Base-by-base conservation (phyloP, 768 basidiomycete species). In the Boletellus ananas region DNA sequence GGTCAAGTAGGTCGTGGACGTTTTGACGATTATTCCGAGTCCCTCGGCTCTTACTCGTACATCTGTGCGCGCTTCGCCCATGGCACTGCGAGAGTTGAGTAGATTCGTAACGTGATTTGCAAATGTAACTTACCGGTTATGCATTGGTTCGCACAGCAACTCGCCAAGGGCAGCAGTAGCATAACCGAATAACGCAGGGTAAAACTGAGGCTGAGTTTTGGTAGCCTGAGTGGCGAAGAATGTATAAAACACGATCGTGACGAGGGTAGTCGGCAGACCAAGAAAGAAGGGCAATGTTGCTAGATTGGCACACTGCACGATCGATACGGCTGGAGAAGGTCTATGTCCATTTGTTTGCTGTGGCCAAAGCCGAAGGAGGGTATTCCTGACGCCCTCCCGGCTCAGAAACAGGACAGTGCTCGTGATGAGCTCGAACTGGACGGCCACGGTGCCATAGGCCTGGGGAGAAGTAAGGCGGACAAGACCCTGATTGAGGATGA, bases 401-500 rank as follows among this genome's bases (percentile, higher is more conserved):
- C 87, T 85, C 8, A 98, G 75, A 67, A 98, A 97, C 38, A 98
- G 75, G 59, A 94, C 89, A 11, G 93, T 93, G 58, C 86, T 90
- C 40, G 90, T 78, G 21, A 98, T 63, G 23, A 97, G 80, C 65
- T 98, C 96, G 68, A 98, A 93, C 60, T 96, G 94, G 54, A 99
- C 88, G 0, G 92, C 82, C 14, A 91, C 93, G 0, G 90, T 93
- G 10, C 95, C 87, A 63, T 91, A 94, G 13, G 85, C 87, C 31
- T 80, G 79, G 1, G 94, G 94, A 0, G 91, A 84, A 2, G 87
- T 85, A 25, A 94, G 75, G 1, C 92, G 84, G 35, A 97, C 75
- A 12, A 97, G 76, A 0, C 81, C 79, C 67, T 96, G 94, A 69
- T 98, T 98, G 21, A 99, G 77, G 5, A 76, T 63, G 66, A 96